Percentiles rank a stretch among this genome's conserved stretches.
phyloP scores from a whole-genome alignment of 2,329 filamentous ascomycete species.

The Simplicillium sp. region DNA sequence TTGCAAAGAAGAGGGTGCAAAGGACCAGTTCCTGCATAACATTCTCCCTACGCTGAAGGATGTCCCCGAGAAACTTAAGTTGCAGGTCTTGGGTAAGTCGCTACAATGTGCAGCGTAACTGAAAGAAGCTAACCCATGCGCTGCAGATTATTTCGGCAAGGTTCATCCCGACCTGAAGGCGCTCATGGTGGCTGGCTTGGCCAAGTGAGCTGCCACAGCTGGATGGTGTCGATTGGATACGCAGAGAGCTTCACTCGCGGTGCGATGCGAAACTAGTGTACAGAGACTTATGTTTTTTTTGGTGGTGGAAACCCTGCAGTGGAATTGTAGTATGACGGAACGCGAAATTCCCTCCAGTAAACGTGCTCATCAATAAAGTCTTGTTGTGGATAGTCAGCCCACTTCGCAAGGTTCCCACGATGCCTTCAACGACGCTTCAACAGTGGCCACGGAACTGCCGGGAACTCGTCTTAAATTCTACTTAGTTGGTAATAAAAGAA shows the following conservation, averaged over 20 bases:
- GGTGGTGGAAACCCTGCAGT: background rate
- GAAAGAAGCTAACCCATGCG: background rate
- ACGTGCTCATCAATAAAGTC: too few species aligned
- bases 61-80: constrained; percentile 8
- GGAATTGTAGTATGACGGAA: background rate
- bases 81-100: constrained; percentile 6
- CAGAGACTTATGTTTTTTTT: background rate
- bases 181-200: background rate
- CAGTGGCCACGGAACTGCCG: too few species aligned
- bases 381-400: too few species aligned
- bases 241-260: too few species aligned
- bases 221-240: too few species aligned
- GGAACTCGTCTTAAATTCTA: too few species aligned
- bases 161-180: background rate
- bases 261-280: background rate
- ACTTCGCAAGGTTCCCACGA: too few species aligned
- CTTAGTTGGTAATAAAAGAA: too few species aligned
- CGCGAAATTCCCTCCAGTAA: background rate
- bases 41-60: constrained; percentile 10
- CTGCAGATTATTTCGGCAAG: background rate
- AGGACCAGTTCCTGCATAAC: constrained; percentile 13
- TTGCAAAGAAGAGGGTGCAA: constrained; percentile 7
- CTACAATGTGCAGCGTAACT: too few species aligned
- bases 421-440: too few species aligned
- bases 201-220: background rate